A percentile compares a stretch with the other conserved stretches of the same genome.
Conservation (phyloP, 805 yeast genomes). For the Blastobotrys parvus region DNA sequence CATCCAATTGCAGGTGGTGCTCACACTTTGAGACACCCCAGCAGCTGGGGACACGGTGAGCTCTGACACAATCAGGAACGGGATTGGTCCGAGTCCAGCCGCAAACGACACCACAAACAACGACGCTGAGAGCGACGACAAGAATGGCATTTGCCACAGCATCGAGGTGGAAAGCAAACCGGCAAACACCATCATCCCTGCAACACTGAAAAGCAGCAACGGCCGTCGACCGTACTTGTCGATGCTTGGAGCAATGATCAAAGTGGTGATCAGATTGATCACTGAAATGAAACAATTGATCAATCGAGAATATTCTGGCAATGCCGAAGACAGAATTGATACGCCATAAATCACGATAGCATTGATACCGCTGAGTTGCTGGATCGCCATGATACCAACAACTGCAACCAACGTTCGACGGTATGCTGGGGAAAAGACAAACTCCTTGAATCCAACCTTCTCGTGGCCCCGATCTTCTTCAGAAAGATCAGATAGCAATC, state of each 20-base stretch:
- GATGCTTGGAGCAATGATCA: slow-evolving; percentile 63
- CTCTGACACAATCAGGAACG: slow-evolving; percentile 81
- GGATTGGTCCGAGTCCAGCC: slow-evolving; percentile 90
- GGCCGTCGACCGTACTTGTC: slow-evolving; percentile 72
- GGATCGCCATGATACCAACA: slow-evolving; percentile 67
- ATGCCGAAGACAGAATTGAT: slow-evolving; percentile 57
- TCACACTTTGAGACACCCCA: slow-evolving; percentile 87
- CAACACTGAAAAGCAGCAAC: slow-evolving; percentile 55
- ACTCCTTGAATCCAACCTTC: slow-evolving; percentile 26
- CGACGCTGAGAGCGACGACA: slow-evolving; percentile 45
- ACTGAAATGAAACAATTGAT: slow-evolving; percentile 72
- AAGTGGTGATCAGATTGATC: slow-evolving; percentile 67
- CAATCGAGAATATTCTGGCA: slow-evolving; percentile 62
- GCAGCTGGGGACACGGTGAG: slow-evolving; percentile 75
- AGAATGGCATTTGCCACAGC: slow-evolving; percentile 5
- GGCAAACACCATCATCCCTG: slow-evolving; percentile 60
- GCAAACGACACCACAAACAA: slow-evolving; percentile 81
- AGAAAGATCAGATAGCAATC: neutral
- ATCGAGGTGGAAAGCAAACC: slow-evolving; percentile 63
- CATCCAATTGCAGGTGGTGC: slow-evolving; percentile 84
- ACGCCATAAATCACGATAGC: slow-evolving; percentile 92
- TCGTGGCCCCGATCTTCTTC: slow-evolving; percentile 4
- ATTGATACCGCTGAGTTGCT: slow-evolving; percentile 90
- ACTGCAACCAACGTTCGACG: slow-evolving; percentile 55
- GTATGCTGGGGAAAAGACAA: slow-evolving; percentile 45